Evolutionary conservation across 305 asterid genomes (phyloP).

Genomic region (Rubia occidens): DNA sequence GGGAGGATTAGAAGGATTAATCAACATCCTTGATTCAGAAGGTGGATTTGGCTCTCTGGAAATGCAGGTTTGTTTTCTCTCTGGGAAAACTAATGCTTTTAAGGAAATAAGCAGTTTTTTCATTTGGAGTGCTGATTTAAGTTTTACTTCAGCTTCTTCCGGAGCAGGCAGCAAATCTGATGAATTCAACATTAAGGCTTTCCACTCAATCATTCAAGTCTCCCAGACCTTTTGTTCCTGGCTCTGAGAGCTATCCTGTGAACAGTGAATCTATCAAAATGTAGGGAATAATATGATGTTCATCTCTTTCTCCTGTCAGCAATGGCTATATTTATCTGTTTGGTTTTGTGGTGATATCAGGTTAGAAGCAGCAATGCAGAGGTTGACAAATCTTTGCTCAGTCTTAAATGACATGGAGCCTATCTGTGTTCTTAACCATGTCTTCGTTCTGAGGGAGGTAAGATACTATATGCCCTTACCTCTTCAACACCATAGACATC

Average conservation of each 20-base stretch:
- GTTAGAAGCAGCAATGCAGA: slow-evolving; percentile 99
- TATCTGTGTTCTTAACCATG: slow-evolving; percentile 92
- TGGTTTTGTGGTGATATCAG: slow-evolving; percentile 38
- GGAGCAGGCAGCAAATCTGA: slow-evolving; percentile 97
- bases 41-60: slow-evolving; percentile 99
- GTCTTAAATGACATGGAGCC: slow-evolving; percentile 99
- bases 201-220: slow-evolving; percentile 71
- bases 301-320: not conserved
- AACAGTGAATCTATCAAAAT: slow-evolving; percentile 82
- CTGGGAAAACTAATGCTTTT: slow-evolving; percentile 22
- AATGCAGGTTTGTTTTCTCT: slow-evolving; percentile 67
- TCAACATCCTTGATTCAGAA: slow-evolving; percentile 95
- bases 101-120: slow-evolving; percentile 18
- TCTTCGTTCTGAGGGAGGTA: slow-evolving; percentile 97
- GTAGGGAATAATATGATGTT: slow-evolving; percentile 31
- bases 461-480: not conserved
- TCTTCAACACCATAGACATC: not conserved
- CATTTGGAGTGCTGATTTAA: slow-evolving; percentile 26
- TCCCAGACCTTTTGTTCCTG: slow-evolving; percentile 83
- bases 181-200: slow-evolving; percentile 84
- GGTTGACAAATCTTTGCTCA: slow-evolving; percentile 93
- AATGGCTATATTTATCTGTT: slow-evolving; percentile 1
- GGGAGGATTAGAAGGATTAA: slow-evolving; percentile 98
- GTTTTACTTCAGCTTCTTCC: slow-evolving; percentile 76
- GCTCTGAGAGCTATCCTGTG: slow-evolving; percentile 90